Conservation (phyloP, 306 rosid genomes). For the Cyamopsis tetragonoloba region DNA sequence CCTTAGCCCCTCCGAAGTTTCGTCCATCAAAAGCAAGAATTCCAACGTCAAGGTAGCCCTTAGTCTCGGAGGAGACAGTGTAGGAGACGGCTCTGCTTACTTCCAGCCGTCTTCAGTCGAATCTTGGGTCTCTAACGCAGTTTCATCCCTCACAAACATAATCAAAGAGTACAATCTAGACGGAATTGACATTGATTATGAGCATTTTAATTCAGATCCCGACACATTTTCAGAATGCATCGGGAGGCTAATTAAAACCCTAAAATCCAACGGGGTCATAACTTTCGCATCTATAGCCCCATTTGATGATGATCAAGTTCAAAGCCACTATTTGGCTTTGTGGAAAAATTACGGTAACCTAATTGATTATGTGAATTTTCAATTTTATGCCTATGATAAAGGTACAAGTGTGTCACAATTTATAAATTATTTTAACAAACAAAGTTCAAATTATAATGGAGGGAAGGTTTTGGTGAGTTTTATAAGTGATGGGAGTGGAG, state of each 20-base stretch:
- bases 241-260: slow-evolving; percentile 47
- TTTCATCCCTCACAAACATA: slow-evolving; percentile 62
- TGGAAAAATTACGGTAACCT: slow-evolving; percentile 61
- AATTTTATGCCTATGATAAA: slow-evolving; percentile 72
- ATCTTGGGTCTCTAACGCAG: slow-evolving; percentile 81
- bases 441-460: slow-evolving; percentile 53
- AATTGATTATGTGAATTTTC: slow-evolving; percentile 82
- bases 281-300: slow-evolving; percentile 79
- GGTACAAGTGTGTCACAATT: slow-evolving; percentile 59
- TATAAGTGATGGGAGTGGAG: slow-evolving; percentile 55
- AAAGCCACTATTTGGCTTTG: slow-evolving; percentile 56
- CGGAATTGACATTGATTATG: slow-evolving; percentile 76
- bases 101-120: slow-evolving; percentile 61
- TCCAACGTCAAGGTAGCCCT: slow-evolving; percentile 70
- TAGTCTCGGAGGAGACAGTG: slow-evolving; percentile 73
- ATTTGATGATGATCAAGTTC: slow-evolving; percentile 58
- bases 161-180: slow-evolving; percentile 56
- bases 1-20: slow-evolving; percentile 65
- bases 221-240: slow-evolving; percentile 61
- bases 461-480: slow-evolving; percentile 73
- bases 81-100: slow-evolving; percentile 12
- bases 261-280: slow-evolving; percentile 50
- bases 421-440: slow-evolving; percentile 48
- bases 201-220: slow-evolving; percentile 57
- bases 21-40: slow-evolving; percentile 43